Evolutionary conservation across 179 eudicot species (phyloP).

Genomic region (Silene noctiflora): DNA sequence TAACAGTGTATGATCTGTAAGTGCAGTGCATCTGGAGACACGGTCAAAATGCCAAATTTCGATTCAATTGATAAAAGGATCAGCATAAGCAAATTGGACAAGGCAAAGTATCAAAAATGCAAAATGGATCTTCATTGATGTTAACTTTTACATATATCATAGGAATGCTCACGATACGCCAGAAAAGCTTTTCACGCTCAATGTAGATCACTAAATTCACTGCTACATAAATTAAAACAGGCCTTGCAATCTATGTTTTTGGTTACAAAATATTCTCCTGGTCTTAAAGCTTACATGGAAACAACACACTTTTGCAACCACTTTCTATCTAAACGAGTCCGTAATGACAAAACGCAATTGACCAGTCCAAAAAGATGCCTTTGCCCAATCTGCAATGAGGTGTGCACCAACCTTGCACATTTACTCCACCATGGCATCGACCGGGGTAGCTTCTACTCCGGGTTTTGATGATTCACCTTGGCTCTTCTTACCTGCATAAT

Average conservation of each 20-base stretch:
- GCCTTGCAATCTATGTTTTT: not conserved
- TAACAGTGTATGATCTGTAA: no score
- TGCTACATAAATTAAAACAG: not conserved
- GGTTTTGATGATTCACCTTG: constrained; percentile 29
- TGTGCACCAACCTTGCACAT: constrained; percentile 2
- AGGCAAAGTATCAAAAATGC: no score
- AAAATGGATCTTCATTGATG: no score
- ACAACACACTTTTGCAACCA: not conserved
- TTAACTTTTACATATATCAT: no score
- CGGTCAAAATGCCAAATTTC: no score
- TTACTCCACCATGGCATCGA: constrained; percentile 54
- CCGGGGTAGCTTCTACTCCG: constrained; percentile 28
- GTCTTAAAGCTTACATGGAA: constrained; percentile 16
- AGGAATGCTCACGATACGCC: no score
- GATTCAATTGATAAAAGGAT: no score
- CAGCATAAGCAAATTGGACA: no score
- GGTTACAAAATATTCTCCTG: constrained; percentile 3
- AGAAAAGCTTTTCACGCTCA: not conserved
- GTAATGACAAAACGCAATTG: not conserved
- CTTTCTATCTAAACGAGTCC: constrained; percentile 19
- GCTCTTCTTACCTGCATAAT: constrained; percentile 41
- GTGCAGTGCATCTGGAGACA: no score
- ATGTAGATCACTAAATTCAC: not conserved
- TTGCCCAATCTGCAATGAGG: not conserved
- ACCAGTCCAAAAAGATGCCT: not conserved